Base-by-base conservation (phyloP, 2,329 filamentous ascomycete genomes). In the Raffaelea albimanens region DNA sequence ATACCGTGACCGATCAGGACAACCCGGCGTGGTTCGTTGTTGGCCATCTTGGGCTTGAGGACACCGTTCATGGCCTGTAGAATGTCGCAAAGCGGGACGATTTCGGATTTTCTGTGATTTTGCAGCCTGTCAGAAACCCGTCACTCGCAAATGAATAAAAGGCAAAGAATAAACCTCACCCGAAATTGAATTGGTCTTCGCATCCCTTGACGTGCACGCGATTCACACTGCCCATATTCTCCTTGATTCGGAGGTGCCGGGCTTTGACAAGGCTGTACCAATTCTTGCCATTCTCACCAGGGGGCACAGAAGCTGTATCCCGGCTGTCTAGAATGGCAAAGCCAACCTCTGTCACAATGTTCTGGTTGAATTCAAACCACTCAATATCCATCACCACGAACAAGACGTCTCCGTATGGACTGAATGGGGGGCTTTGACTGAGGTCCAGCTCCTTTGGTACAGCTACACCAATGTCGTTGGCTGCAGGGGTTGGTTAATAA, bases 311-410 rank as follows among this genome's bases (percentile, higher is more conserved):
- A 1, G 64, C 56, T 20, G 88, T 59, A 34, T 75, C 63, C 4
- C 63, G 56, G 1, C 85, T 89, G 60, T 97, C 89, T 0, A 97
- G 70, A 3, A 83, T 82, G 1, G 87, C 83, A 38, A 98, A 71
- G 1, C 93, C 93, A 36, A 98, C 73, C 63, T 98, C 93, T 0
- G 90, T 95, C 50, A 97, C 75, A 13, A 77, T 69, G 31, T 72
- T 68, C 13, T 80, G 76, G 40, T 77, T 70, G 20, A 67, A 65
- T 62, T 98, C 93, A 49, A 82, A 87, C 1, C 83, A 81, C 63
- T 98, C 93, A 29, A 93, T 69, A 57, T 98, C 93, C 40, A 97
- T 71, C 52, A 77, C 80, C 50, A 95, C 70, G 55, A 96, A 84
- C 8, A 94, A 72, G 1, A 79, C 72, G n/a, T 72, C 68, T 11